Evolutionary conservation across 1,284 basidiomycete species (phyloP).

Genomic region (Rhodotorula glutinis): DNA sequence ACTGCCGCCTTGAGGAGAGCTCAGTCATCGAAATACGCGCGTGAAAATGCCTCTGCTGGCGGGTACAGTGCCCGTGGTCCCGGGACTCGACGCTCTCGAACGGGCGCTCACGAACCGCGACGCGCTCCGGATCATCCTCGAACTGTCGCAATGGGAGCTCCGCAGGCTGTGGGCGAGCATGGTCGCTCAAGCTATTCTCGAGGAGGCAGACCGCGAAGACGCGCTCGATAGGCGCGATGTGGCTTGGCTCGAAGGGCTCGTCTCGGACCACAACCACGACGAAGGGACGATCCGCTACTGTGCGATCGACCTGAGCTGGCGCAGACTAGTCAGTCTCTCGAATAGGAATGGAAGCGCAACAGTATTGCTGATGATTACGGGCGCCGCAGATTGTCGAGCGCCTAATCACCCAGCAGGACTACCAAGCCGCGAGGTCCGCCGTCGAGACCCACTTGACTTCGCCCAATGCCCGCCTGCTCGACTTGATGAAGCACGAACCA

Average conservation of each 20-base stretch:
- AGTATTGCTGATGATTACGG: no score
- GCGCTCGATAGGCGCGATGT: not conserved
- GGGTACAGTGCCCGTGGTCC: not conserved
- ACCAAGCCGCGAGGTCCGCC: not conserved
- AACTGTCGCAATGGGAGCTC: not conserved
- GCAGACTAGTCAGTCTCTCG: not conserved
- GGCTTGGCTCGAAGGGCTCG: not conserved
- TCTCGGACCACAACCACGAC: not conserved
- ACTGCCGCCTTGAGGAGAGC: no score
- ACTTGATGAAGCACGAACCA: not conserved
- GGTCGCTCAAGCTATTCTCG: not conserved
- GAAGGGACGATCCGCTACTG: constrained; percentile 7
- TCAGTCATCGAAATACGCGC: no score
- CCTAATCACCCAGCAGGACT: not conserved
- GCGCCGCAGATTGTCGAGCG: not conserved
- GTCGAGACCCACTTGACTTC: constrained; percentile 7
- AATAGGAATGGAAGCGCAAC: no score
- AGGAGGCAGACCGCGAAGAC: not conserved
- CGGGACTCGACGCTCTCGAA: not conserved
- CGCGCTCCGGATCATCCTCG: not conserved
- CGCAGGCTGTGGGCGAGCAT: not conserved
- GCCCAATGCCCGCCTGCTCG: not conserved
- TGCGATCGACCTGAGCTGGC: constrained; percentile 14
- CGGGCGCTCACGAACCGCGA: not conserved
- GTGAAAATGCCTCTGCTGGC: no score